Evolutionary conservation across 495 filamentous ascomycete species (phyloP), one percentile per base, ranked within the genome.

Genomic region (Annulohypoxylon stygium): DNA sequence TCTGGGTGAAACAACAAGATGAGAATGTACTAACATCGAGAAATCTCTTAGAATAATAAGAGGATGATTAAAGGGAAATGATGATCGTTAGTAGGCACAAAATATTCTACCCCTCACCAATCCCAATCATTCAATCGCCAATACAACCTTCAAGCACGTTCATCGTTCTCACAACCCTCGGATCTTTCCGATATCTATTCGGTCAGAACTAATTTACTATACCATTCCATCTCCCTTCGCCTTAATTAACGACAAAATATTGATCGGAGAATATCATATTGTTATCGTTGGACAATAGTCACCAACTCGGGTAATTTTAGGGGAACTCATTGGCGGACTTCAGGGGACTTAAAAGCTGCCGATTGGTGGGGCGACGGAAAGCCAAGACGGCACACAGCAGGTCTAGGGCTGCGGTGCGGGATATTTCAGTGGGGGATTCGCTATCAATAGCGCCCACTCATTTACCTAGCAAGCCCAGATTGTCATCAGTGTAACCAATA

Each of bases 381-480:
- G 59, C 59, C 59, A 61, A 61, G 59, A 26, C 59, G 59, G 59
- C 23, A 61, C 50, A 25, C 48, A 51, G 11, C 20, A 51, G 48
- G 20, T 51, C 20, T 51, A 51, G 48, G 18, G 23, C 48, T 43
- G 37, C 58, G 0, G 37, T 36, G 20, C 34, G 25, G 41, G 10
- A 51, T 37, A 41, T 37, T 47, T 16, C 43, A 61, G 37, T 33
- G 37, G 39, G 58, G 39, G 23, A 34, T 3, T 36, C 18, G 16
- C 9, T 48, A 33, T 45, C 39, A 41, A 61, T 34, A 36, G 43
- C 34, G 47, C 10, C 41, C 39, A 50, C 11, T 59, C 36, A 7
- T 55, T 43, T 55, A 3, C 7, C n/a, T 39, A 39, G 36, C 36
- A 39, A 39, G 4, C 41, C 41, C 39, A 0, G 30, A 14, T 36